Conservation (phyloP, 352 stramenopile genomes). For the Achlya hypogyna region DNA sequence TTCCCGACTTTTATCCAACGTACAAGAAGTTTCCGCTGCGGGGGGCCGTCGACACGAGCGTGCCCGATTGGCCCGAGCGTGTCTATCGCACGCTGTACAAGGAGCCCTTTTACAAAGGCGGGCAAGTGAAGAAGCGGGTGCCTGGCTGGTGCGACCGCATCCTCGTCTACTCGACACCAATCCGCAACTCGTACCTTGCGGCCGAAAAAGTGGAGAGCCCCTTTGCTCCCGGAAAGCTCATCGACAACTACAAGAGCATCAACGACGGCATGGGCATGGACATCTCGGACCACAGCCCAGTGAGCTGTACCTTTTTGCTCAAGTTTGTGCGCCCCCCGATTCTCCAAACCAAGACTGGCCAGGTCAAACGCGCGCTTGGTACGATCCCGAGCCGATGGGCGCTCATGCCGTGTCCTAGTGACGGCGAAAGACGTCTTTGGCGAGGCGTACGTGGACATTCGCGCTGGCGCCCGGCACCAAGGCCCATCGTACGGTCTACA, state of each 20-base stretch:
- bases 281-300: constrained; percentile 73
- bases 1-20: constrained; percentile 82
- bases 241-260: constrained; percentile 76
- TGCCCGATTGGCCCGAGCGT: constrained; percentile 55
- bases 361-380: neutral
- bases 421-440: neutral
- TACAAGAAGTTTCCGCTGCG: constrained; percentile 85
- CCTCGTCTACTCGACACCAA: constrained; percentile 68
- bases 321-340: constrained; percentile 31
- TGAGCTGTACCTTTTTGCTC: constrained; percentile 67
- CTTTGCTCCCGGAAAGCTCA: constrained; percentile 32
- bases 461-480: constrained; percentile 1
- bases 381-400: neutral
- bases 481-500: neutral
- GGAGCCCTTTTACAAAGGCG: constrained; percentile 84
- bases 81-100: constrained; percentile 81
- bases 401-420: neutral
- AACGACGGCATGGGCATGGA: constrained; percentile 77
- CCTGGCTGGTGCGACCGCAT: constrained; percentile 84
- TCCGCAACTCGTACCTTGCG: constrained; percentile 68
- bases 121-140: constrained; percentile 83
- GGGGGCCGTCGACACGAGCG: constrained; percentile 45
- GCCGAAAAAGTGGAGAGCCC: constrained; percentile 66
- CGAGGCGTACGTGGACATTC: constrained; percentile 3
- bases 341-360: neutral